Conservation (phyloP, 2,329 filamentous ascomycete genomes). For the Ceratocystis cacaofunesta region DNA sequence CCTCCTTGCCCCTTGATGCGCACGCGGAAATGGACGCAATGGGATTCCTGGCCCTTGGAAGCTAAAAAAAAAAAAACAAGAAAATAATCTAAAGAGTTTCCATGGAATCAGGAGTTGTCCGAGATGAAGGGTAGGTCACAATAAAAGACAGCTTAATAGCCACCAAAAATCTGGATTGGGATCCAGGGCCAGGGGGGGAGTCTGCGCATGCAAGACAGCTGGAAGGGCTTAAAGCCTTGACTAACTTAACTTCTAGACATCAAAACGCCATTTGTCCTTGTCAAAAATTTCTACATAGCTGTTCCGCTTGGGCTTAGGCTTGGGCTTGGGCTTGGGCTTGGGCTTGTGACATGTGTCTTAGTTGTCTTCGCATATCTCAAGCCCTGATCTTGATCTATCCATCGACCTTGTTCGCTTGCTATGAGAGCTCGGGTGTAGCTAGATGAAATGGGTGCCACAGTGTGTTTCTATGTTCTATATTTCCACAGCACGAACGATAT, state of each 20-base stretch:
- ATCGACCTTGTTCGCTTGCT: neutral
- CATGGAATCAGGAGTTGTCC: neutral
- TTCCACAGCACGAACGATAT: neutral
- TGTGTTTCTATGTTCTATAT: neutral
- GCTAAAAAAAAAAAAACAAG: neutral
- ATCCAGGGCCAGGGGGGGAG: neutral
- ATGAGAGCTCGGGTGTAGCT: neutral
- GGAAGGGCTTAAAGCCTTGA: neutral
- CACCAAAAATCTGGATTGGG: neutral
- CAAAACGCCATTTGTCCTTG: neutral
- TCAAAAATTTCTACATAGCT: neutral
- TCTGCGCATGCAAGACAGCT: neutral
- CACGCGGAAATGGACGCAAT: neutral
- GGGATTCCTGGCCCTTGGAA: too few species aligned
- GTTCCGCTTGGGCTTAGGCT: neutral
- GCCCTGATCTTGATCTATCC: neutral
- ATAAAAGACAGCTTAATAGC: neutral
- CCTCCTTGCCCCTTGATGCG: neutral
- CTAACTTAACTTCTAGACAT: neutral
- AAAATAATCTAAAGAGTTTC: neutral
- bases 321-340: too few species aligned
- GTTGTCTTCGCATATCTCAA: neutral
- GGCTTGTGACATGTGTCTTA: neutral
- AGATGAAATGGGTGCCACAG: neutral
- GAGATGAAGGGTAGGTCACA: conserved; percentile 1